Percentiles rank a stretch among this genome's conserved stretches.
phyloP scores from a whole-genome alignment of 805 yeast genomes.

The Myxozyma kluyveri region DNA sequence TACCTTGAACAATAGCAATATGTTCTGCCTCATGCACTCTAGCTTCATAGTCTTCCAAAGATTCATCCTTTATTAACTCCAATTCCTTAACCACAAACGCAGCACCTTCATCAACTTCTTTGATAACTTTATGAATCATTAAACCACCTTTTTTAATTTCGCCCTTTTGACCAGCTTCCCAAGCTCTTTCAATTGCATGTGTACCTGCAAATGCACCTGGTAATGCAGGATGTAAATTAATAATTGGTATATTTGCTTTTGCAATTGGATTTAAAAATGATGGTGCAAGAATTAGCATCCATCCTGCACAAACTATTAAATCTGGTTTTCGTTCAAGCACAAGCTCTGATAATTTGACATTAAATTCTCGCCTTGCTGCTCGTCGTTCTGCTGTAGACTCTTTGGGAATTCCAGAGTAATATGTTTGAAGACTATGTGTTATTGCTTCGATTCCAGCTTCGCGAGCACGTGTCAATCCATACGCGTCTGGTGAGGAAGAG shows the following conservation, averaged over 20 bases:
- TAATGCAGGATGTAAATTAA: constrained; percentile 93
- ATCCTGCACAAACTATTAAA: constrained; percentile 94
- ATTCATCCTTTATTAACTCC: constrained; percentile 65
- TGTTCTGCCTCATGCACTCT: constrained; percentile 86
- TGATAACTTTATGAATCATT: constrained; percentile 96
- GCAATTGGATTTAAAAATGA: constrained; percentile 66
- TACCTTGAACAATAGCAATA: constrained; percentile 88
- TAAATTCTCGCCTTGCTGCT: constrained; percentile 66
- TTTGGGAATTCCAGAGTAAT: constrained; percentile 73
- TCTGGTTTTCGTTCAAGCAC: constrained; percentile 70
- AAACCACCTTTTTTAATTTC: constrained; percentile 76
- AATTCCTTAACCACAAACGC: constrained; percentile 82
- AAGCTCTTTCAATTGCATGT: constrained; percentile 93
- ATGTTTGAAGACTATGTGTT: constrained; percentile 65
- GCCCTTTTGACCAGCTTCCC: constrained; percentile 91
- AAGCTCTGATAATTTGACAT: constrained; percentile 69
- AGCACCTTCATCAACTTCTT: constrained; percentile 90
- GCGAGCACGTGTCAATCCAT: constrained; percentile 76
- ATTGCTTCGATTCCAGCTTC: constrained; percentile 65
- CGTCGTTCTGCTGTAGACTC: constrained; percentile 58
- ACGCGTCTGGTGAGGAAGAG: constrained; percentile 84
- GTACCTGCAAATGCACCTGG: constrained; percentile 98
- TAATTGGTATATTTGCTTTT: constrained; percentile 65
- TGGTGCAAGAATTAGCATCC: constrained; percentile 91
- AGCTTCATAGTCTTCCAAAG: constrained; percentile 72